Base-by-base conservation (phyloP, 805 yeast genomes). In the Candida cerambycidarum region DNA sequence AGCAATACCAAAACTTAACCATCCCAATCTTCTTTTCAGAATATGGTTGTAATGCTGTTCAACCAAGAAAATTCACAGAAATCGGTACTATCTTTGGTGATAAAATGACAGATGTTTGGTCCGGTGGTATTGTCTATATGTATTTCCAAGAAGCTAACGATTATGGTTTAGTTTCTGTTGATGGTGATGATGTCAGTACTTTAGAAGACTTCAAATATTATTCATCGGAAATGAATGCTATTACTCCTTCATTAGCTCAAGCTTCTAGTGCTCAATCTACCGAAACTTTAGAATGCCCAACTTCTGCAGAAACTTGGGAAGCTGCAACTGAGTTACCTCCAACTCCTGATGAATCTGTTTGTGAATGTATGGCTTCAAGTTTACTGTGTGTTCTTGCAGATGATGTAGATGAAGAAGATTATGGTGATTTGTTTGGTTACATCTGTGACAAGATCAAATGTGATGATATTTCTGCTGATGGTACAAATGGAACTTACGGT, bases 41-140 rank as follows among this genome's bases (percentile, higher is more conserved):
- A 67, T 88, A 85, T 62, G 96, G 96, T 44, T 88, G 96, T 73
- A 89, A 86, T 61, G 71, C 69, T 14, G 78, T 73, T 32, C 69
- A 72, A 56, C 96, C 96, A 47, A 79, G 96, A 65, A 69, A 74
- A 55, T 88, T 88, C 69, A 73, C 82, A 27, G 96, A 88, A 60
- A 86, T 88, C 46, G 75, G 70, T 12, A 76, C 89, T 4, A 62
- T 88, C 6, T 88, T 75, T 68, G 65, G 81, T 24, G 71, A 65
- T 47, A 67, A 85, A 19, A 88, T 88, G 96, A 83, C 93, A 38
- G 85, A 79, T 56, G 90, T 88, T 40, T 89, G 95, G 93, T 86
- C 95, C 32, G 96, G 96, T 60, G 96, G 96, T 65, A 85, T 88
- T 55, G 92, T 86, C 41, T 88, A 89, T 76, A 86, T 86, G 93